phyloP scores from a whole-genome alignment of 2,329 filamentous ascomycete genomes.

The Magnaporthiopsis poae region DNA sequence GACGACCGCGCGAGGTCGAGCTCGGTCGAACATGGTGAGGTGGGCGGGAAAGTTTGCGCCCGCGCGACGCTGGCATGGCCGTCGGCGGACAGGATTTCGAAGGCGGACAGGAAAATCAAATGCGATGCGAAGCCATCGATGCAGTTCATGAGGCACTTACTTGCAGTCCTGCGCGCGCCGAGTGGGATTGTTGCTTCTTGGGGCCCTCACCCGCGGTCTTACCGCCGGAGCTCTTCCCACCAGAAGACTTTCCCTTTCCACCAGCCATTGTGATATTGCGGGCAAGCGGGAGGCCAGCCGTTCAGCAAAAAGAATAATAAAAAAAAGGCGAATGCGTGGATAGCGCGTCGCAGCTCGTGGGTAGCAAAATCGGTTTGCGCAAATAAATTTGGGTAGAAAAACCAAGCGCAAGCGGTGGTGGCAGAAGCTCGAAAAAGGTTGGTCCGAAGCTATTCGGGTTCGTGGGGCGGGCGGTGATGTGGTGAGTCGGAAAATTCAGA shows the following conservation, averaged over 20 bases:
- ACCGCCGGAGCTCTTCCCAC: constrained; percentile 77
- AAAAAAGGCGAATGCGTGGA: background rate
- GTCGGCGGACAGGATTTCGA: background rate
- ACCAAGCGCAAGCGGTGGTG: constrained; percentile 1
- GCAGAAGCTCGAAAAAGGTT: background rate
- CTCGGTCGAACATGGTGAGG: background rate
- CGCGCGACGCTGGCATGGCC: background rate
- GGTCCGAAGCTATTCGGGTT: constrained; percentile 4
- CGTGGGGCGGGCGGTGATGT: constrained; percentile 14
- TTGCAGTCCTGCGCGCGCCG: constrained; percentile 88
- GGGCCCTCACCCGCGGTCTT: constrained; percentile 59
- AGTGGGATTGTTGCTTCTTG: constrained; percentile 92
- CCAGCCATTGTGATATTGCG: constrained; percentile 50
- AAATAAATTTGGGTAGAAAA: constrained; percentile 7
- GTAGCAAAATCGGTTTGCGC: background rate
- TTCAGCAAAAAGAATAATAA: background rate
- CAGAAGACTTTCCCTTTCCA: constrained; percentile 86
- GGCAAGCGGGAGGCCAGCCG: constrained; percentile 13
- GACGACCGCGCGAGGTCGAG: background rate
- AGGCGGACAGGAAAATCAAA: constrained; percentile 13
- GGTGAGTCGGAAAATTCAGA: constrained; percentile 22
- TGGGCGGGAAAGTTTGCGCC: background rate
- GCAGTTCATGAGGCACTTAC: constrained; percentile 45
- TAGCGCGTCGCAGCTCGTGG: background rate
- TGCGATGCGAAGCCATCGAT: constrained; percentile 10